Evolutionary conservation across 371 early-diverging fungal species (phyloP).

Genomic region (Mortierella sp.): DNA sequence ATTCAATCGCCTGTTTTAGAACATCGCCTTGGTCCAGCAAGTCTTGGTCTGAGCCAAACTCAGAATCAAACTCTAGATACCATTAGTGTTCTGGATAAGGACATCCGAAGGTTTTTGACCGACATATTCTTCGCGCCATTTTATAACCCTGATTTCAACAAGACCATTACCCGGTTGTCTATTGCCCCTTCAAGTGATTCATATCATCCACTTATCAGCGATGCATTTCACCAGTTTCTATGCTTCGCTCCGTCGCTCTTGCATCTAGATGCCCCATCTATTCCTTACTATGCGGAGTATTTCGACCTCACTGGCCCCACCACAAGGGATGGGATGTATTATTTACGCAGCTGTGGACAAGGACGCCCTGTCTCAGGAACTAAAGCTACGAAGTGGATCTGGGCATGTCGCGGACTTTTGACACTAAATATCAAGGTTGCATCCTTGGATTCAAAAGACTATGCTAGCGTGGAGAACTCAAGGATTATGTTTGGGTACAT

Average conservation of each 20-base stretch:
- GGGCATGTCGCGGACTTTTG: constrained; percentile 21
- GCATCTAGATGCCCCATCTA: constrained; percentile 8
- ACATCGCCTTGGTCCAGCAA: too few relatives aligned
- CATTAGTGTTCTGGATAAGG: not conserved
- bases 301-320: constrained; percentile 19
- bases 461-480: constrained; percentile 9
- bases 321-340: too few relatives aligned
- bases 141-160: not conserved
- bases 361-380: too few relatives aligned
- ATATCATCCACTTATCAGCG: not conserved
- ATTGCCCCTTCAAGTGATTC: not conserved
- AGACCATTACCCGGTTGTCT: constrained; percentile 12
- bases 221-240: constrained; percentile 17
- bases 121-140: too few relatives aligned
- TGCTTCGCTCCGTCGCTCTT: constrained; percentile 14
- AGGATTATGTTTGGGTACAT: constrained; percentile 35
- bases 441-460: not conserved
- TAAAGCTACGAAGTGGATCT: too few relatives aligned
- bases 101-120: not conserved
- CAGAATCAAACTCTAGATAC: not conserved
- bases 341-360: not conserved
- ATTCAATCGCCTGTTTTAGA: not conserved
- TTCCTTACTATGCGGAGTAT: constrained; percentile 16
- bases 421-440: constrained; percentile 14
- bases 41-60: too few relatives aligned